Conservation (phyloP, 2,329 filamentous ascomycete genomes). For the Sporothrix schenckii region DNA sequence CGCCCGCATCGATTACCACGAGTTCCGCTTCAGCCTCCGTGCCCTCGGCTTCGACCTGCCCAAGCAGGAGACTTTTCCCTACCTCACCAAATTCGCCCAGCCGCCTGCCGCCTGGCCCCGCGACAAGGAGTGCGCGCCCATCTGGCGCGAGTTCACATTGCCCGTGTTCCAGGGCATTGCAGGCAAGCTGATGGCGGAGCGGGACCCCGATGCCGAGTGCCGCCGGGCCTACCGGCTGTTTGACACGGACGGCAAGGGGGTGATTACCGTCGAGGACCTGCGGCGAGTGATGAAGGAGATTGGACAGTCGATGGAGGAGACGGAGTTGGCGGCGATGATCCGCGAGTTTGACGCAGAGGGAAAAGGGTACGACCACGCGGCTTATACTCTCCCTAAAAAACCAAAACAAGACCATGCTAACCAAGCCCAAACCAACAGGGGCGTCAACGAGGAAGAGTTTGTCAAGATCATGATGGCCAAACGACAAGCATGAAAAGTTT, state of each 20-base stretch:
- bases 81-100: constrained; percentile 80
- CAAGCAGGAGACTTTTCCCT: constrained; percentile 79
- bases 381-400: too few relatives aligned
- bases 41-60: constrained; percentile 91
- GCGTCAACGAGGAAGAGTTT: constrained; percentile 70
- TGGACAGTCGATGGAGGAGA: constrained; percentile 88
- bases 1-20: constrained; percentile 92
- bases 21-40: constrained; percentile 94
- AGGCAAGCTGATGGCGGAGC: constrained; percentile 74
- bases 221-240: constrained; percentile 90
- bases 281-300: constrained; percentile 85
- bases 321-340: constrained; percentile 94
- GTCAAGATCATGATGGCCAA: constrained; percentile 61
- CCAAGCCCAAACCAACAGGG: constrained; percentile 42
- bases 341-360: constrained; percentile 96
- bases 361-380: constrained; percentile 58
- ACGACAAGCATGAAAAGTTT: constrained; percentile 35
- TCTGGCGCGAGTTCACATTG: constrained; percentile 73
- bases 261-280: constrained; percentile 86
- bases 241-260: constrained; percentile 87
- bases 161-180: constrained; percentile 75
- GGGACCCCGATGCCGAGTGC: constrained; percentile 90
- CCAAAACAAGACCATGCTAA: background rate
- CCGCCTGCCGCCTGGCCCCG: constrained; percentile 64
- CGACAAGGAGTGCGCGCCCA: constrained; percentile 58